Evolutionary conservation across 2,329 filamentous ascomycete genomes (phyloP).

Genomic region (Pyrenophora tritici-repentis): DNA sequence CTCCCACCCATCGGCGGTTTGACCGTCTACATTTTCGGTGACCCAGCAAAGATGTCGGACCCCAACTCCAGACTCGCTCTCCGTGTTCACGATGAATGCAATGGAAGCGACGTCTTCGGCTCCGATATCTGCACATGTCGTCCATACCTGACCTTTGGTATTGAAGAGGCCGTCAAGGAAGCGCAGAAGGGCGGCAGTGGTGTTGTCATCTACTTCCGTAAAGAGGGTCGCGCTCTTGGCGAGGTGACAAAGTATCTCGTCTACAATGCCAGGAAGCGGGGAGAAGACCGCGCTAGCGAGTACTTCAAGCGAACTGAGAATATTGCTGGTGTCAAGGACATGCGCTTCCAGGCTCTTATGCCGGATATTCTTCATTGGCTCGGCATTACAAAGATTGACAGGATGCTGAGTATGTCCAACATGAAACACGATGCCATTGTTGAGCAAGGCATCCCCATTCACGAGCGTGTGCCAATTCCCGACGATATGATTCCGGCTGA

Average conservation of each 20-base stretch:
- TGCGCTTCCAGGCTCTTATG: slow-evolving; percentile 98
- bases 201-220: slow-evolving; percentile 98
- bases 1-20: slow-evolving; percentile 92
- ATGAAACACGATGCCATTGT: slow-evolving; percentile 94
- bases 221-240: slow-evolving; percentile 91
- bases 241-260: slow-evolving; percentile 92
- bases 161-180: slow-evolving; percentile 96
- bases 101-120: slow-evolving; percentile 95
- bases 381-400: slow-evolving; percentile 96
- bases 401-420: slow-evolving; percentile 99
- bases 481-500: slow-evolving; percentile 93
- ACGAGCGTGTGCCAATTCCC: slow-evolving; percentile 88
- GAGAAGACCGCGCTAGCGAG: slow-evolving; percentile 78
- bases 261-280: slow-evolving; percentile 78
- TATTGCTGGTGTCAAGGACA: slow-evolving; percentile 92
- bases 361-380: slow-evolving; percentile 98
- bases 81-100: slow-evolving; percentile 87
- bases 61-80: slow-evolving; percentile 79
- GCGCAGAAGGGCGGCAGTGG: slow-evolving; percentile 92
- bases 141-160: slow-evolving; percentile 94
- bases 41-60: slow-evolving; percentile 91
- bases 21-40: slow-evolving; percentile 96
- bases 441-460: slow-evolving; percentile 82
- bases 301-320: slow-evolving; percentile 99
- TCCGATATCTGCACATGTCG: slow-evolving; percentile 97